phyloP scores from a whole-genome alignment of 352 stramenopile species.

The Stramenopiles sp. region DNA sequence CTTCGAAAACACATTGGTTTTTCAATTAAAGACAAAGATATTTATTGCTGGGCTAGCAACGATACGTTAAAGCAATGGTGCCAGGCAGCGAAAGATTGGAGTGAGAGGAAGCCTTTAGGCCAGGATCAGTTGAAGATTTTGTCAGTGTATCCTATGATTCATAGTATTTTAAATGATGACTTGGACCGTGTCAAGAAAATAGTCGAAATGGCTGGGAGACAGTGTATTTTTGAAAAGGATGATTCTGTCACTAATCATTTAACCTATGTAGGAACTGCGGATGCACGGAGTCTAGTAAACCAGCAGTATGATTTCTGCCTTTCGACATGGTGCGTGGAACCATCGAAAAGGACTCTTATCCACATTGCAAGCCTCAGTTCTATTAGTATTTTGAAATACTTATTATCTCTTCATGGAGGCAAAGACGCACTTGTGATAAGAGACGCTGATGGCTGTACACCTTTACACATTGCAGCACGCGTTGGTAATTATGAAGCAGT shows the following conservation, averaged over 20 bases:
- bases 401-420: neutral
- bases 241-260: neutral
- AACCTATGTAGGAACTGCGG: neutral
- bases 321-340: neutral
- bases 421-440: neutral
- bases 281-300: neutral
- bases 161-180: neutral
- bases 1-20: neutral
- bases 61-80: neutral
- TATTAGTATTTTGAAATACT: neutral
- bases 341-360: neutral
- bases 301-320: neutral
- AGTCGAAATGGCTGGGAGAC: neutral
- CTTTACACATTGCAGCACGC: neutral
- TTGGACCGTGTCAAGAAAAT: neutral
- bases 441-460: neutral
- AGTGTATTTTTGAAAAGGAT: neutral
- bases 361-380: neutral
- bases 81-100: neutral
- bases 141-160: neutral
- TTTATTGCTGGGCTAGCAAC: neutral
- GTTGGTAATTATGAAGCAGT: neutral
- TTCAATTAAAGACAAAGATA: neutral
- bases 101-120: neutral
- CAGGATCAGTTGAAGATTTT: neutral